Evolutionary conservation across 805 yeast species (phyloP).

Genomic region (Maudiozyma turicensis): DNA sequence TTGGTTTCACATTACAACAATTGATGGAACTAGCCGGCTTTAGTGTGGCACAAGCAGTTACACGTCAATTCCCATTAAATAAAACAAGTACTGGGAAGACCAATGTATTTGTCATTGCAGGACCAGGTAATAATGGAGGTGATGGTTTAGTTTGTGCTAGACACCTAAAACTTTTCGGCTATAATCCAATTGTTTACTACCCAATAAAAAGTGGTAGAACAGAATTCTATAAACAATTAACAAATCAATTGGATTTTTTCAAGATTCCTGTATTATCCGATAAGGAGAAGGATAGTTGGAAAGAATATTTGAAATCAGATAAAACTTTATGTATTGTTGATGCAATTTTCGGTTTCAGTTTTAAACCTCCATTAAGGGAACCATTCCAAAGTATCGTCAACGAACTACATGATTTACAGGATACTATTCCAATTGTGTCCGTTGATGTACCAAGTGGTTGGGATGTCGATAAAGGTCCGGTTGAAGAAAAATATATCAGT

Average conservation of each 20-base stretch:
- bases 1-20: slow-evolving; percentile 26
- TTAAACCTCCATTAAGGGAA: slow-evolving; percentile 74
- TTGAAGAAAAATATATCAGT: slow-evolving; percentile 33
- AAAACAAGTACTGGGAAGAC: slow-evolving; percentile 28
- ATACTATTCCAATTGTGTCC: slow-evolving; percentile 51
- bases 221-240: slow-evolving; percentile 49
- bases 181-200: slow-evolving; percentile 64
- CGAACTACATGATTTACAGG: slow-evolving; percentile 30
- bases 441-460: slow-evolving; percentile 95
- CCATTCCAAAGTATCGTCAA: slow-evolving; percentile 52
- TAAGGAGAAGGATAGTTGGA: slow-evolving; percentile 28
- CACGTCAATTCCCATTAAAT: slow-evolving; percentile 46
- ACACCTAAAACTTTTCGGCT: slow-evolving; percentile 75
- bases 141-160: slow-evolving; percentile 96
- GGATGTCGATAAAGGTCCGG: slow-evolving; percentile 89
- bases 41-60: slow-evolving; percentile 83
- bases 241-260: slow-evolving; percentile 57
- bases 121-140: slow-evolving; percentile 96
- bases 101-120: slow-evolving; percentile 63
- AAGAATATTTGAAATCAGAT: slow-evolving; percentile 21
- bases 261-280: slow-evolving; percentile 47
- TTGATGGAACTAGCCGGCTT: slow-evolving; percentile 93
- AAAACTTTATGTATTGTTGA: slow-evolving; percentile 53
- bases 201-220: slow-evolving; percentile 56
- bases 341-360: slow-evolving; percentile 87